phyloP scores from a whole-genome alignment of 306 rosid genomes.

The Citrullus amarus region DNA sequence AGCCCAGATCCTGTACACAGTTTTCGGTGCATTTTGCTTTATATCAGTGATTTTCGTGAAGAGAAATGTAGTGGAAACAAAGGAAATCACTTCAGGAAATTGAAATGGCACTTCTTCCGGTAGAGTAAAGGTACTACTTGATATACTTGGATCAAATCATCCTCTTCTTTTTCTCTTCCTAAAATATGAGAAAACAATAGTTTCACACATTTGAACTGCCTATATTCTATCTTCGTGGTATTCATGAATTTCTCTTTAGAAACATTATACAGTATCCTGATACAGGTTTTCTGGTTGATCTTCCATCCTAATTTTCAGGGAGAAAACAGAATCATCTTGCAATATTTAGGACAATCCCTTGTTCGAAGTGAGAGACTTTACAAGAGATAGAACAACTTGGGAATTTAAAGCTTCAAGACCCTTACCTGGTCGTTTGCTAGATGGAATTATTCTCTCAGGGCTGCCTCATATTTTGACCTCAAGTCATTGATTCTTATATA shows the following conservation, averaged over 20 bases:
- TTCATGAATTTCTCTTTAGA: neutral
- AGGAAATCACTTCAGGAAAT: slow-evolving; percentile 94
- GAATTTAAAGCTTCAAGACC: neutral
- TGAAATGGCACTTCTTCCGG: slow-evolving; percentile 85
- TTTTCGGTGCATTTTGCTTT: slow-evolving; percentile 64
- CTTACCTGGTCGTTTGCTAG: neutral
- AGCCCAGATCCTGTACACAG: slow-evolving; percentile 62
- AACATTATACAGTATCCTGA: neutral
- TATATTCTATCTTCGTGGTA: neutral
- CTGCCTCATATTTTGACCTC: neutral
- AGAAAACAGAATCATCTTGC: neutral
- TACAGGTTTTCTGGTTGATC: neutral
- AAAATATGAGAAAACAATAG: neutral
- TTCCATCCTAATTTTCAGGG: neutral
- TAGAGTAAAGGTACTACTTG: neutral
- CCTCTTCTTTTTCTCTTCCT: neutral
- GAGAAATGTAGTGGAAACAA: slow-evolving; percentile 82
- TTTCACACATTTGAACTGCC: neutral
- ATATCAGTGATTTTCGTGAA: slow-evolving; percentile 72
- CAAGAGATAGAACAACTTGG: neutral
- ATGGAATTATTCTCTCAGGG: neutral
- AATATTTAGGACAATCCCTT: neutral
- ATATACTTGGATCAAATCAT: neutral
- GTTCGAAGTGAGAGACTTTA: neutral
- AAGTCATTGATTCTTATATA: neutral